Percentiles rank a stretch among this genome's conserved stretches.
phyloP scores from a whole-genome alignment of 208 protist species.

The Phytomonas francai region DNA sequence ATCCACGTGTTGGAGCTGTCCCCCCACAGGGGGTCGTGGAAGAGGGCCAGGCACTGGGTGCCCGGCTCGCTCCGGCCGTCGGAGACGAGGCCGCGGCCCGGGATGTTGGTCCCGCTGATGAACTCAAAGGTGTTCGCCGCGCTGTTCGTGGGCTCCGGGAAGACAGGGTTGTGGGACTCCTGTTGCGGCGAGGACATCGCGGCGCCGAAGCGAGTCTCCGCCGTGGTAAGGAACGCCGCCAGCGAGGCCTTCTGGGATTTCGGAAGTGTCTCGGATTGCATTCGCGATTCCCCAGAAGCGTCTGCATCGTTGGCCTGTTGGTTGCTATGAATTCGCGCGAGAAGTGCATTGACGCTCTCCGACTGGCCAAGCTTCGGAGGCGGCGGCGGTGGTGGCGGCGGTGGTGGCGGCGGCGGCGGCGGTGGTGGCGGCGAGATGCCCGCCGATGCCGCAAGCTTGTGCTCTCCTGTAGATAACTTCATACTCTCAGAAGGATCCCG shows the following conservation, averaged over 20 bases:
- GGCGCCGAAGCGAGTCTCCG: background rate
- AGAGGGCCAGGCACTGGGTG: constrained; percentile 43
- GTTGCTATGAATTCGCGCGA: constrained; percentile 28
- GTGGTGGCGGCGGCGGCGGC: constrained; percentile 8
- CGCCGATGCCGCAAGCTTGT: background rate
- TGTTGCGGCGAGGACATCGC: background rate
- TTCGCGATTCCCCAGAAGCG: background rate
- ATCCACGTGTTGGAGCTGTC: constrained; percentile 15
- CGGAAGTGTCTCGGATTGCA: background rate
- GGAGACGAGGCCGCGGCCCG: constrained; percentile 28
- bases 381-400: background rate
- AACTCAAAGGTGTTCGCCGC: constrained; percentile 41
- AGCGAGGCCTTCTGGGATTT: background rate
- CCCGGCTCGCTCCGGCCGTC: constrained; percentile 8
- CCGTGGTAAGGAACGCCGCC: background rate
- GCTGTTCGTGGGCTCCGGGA: constrained; percentile 17
- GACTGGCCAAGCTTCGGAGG: constrained; percentile 15
- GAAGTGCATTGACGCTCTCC: constrained; percentile 24
- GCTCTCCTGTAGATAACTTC: background rate
- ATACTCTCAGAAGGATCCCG: constrained; percentile 41
- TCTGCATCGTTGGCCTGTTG: constrained; percentile 8
- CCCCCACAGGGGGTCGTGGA: constrained; percentile 76
- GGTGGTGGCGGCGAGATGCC: no score
- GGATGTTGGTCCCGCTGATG: constrained; percentile 63
- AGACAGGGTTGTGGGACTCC: constrained; percentile 12